Evolutionary conservation across 2,329 filamentous ascomycete species (phyloP).

Genomic region (Madurella mycetomatis): DNA sequence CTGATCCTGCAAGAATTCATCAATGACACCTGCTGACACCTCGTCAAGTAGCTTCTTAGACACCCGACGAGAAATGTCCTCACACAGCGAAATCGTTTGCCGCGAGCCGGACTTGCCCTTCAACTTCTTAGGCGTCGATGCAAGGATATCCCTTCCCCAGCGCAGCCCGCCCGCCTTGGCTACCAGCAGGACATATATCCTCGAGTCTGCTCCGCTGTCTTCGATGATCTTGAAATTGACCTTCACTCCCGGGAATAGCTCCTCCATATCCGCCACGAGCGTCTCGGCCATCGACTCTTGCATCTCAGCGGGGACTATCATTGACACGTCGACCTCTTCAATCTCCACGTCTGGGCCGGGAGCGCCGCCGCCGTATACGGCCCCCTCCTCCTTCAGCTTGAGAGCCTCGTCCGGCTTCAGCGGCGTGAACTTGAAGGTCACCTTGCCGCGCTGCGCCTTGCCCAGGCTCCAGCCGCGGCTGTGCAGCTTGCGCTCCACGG

Average conservation of each 20-base stretch:
- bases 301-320: slow-evolving; percentile 45
- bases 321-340: slow-evolving; percentile 45
- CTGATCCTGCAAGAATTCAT: slow-evolving; percentile 58
- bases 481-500: slow-evolving; percentile 42
- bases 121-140: slow-evolving; percentile 39
- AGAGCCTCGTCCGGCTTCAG: slow-evolving; percentile 34
- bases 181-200: slow-evolving; percentile 55
- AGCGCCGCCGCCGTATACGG: slow-evolving; percentile 21
- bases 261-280: slow-evolving; percentile 38
- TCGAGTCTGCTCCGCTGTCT: slow-evolving; percentile 46
- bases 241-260: slow-evolving; percentile 41
- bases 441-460: slow-evolving; percentile 36
- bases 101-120: slow-evolving; percentile 23
- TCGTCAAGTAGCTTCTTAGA: slow-evolving; percentile 44
- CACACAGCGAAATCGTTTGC: slow-evolving; percentile 29
- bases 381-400: slow-evolving; percentile 30
- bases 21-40: slow-evolving; percentile 43
- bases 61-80: slow-evolving; percentile 42
- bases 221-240: slow-evolving; percentile 44
- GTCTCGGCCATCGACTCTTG: slow-evolving; percentile 38
- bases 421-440: slow-evolving; percentile 44
- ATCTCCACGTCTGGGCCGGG: slow-evolving; percentile 33
- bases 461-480: slow-evolving; percentile 50
- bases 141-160: slow-evolving; percentile 30
- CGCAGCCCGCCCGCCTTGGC: slow-evolving; percentile 40